Conservation (phyloP, 352 stramenopile species). For the Phytophthora agathidicida region DNA sequence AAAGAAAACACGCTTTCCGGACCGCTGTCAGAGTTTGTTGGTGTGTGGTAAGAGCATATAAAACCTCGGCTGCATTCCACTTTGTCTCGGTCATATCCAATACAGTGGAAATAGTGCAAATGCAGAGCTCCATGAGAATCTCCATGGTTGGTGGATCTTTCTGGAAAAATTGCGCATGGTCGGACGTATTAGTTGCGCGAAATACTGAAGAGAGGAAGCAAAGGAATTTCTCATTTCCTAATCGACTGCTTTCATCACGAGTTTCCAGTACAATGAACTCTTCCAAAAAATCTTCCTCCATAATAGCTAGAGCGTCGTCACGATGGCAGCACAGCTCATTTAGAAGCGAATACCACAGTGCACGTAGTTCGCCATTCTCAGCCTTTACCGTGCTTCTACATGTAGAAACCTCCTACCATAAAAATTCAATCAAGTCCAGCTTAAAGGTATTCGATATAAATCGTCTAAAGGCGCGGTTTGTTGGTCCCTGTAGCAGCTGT, state of each 20-base stretch:
- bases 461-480: not conserved
- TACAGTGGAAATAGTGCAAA: slow-evolving; percentile 1
- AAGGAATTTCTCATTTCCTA: slow-evolving; percentile 1
- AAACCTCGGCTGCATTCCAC: slow-evolving; percentile 13
- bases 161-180: slow-evolving; percentile 13
- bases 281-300: slow-evolving; percentile 16
- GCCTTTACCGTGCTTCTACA: not conserved
- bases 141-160: slow-evolving; percentile 6
- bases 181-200: not conserved
- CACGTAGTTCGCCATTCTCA: not conserved
- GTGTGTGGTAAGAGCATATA: slow-evolving; percentile 6
- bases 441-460: slow-evolving; percentile 4
- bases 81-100: slow-evolving; percentile 3
- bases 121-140: slow-evolving; percentile 7
- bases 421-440: slow-evolving; percentile 17
- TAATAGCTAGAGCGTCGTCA: slow-evolving; percentile 9
- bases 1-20: slow-evolving; percentile 4
- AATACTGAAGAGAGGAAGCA: slow-evolving; percentile 9
- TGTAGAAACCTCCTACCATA: slow-evolving; percentile 15
- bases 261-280: slow-evolving; percentile 6
- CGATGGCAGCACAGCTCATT: slow-evolving; percentile 13
- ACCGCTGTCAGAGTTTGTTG: slow-evolving; percentile 1
- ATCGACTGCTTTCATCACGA: not conserved
- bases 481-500: slow-evolving; percentile 1
- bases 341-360: slow-evolving; percentile 21